Conservation (phyloP, 1,284 basidiomycete genomes). For the Ganoderma sp. region DNA sequence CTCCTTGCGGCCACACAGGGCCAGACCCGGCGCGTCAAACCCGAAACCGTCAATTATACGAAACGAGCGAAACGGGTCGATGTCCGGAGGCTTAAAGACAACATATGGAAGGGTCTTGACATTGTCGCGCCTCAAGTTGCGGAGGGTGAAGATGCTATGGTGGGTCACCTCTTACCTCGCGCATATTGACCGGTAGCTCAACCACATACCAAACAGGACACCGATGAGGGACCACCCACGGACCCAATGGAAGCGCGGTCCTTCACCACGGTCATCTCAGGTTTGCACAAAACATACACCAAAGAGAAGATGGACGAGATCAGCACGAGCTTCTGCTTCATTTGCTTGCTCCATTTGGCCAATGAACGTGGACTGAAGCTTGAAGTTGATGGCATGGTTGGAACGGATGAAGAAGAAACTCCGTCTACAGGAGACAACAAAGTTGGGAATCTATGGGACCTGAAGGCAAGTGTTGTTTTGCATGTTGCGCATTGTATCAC, state of each 20-base stretch:
- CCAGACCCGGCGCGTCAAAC: conserved; percentile 79
- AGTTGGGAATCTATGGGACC: conserved; percentile 77
- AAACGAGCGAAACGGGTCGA: conserved; percentile 97
- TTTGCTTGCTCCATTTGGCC: conserved; percentile 93
- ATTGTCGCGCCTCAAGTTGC: conserved; percentile 57
- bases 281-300: conserved; percentile 84
- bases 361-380: conserved; percentile 93
- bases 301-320: conserved; percentile 96
- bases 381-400: conserved; percentile 52
- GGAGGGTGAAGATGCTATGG: conserved; percentile 62
- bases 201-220: conserved; percentile 48
- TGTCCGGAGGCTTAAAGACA: conserved; percentile 96
- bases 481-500: neutral
- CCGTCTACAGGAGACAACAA: conserved; percentile 39
- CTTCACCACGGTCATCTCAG: conserved; percentile 86
- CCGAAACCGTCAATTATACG: conserved; percentile 93
- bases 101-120: conserved; percentile 93
- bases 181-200: conserved; percentile 6
- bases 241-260: conserved; percentile 72
- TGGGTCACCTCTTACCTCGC: conserved; percentile 38
- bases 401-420: conserved; percentile 16
- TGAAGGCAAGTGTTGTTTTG: conserved; percentile 59
- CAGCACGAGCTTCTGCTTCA: conserved; percentile 99
- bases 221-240: conserved; percentile 55
- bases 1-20: conserved; percentile 83